phyloP scores from a whole-genome alignment of 805 yeast species.

The Kluyveromyces aestuarii region DNA sequence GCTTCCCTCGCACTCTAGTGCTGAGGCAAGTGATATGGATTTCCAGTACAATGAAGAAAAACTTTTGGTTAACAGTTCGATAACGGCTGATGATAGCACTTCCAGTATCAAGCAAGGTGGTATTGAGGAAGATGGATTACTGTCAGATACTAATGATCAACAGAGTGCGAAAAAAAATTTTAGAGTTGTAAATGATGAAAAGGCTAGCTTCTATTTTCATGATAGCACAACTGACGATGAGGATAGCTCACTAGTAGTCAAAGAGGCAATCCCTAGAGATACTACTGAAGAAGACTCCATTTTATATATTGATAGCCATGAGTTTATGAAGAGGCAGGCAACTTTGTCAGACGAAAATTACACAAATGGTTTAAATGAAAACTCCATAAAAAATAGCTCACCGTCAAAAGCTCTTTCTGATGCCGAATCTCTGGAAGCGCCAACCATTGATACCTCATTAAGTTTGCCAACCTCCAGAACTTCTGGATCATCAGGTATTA shows the following conservation, averaged over 20 bases:
- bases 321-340: neutral
- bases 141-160: neutral
- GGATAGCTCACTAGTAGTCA: neutral
- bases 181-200: constrained; percentile 25
- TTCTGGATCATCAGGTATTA: neutral
- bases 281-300: neutral
- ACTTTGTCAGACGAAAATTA: neutral
- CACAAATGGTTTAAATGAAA: neutral
- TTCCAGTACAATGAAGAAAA: neutral
- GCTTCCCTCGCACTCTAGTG: too few species aligned
- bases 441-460: neutral
- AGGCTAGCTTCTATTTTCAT: constrained; percentile 19
- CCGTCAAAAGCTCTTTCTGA: neutral
- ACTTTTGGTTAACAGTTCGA: neutral
- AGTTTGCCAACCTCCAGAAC: neutral
- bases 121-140: neutral
- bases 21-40: neutral
- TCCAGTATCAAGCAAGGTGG: neutral
- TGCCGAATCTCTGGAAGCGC: neutral
- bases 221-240: constrained; percentile 11
- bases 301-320: neutral
- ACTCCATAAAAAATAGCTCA: neutral
- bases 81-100: neutral
- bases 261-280: neutral
- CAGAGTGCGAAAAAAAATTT: constrained; percentile 11